A percentile compares a stretch with the other conserved stretches of the same genome.
These are phyloP conservation scores for Lecanosticta acicola DNA, from an alignment of 2,329 filamentous ascomycete genomes.

Conservation along the genomic window DNA sequence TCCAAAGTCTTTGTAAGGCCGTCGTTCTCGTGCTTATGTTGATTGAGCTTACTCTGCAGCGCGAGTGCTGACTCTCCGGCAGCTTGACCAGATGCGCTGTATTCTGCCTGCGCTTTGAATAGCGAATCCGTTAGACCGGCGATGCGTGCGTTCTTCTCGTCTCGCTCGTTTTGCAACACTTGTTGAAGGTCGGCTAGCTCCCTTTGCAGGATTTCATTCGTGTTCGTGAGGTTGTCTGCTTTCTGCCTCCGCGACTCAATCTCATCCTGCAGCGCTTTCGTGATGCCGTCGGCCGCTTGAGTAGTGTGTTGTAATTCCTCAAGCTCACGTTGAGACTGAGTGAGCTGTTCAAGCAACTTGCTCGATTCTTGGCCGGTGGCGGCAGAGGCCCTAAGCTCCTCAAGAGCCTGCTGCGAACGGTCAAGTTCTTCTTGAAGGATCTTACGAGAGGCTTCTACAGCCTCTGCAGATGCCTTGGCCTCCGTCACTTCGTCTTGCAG, in stretches of 20 bases:
- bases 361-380: slow-evolving; percentile 3
- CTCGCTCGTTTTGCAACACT: background rate
- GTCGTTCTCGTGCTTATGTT: background rate
- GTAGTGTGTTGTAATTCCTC: background rate
- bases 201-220: background rate
- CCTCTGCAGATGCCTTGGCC: background rate
- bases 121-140: background rate
- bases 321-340: background rate
- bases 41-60: background rate
- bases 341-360: background rate
- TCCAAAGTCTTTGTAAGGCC: slow-evolving; percentile 3
- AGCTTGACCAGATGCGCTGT: background rate
- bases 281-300: background rate
- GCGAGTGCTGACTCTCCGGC: background rate
- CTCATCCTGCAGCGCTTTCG: background rate
- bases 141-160: background rate
- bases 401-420: background rate
- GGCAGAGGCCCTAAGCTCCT: slow-evolving; percentile 6
- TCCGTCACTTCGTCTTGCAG: slow-evolving; percentile 5
- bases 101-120: background rate
- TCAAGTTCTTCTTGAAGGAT: slow-evolving; percentile 5
- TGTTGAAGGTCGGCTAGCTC: background rate
- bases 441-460: background rate
- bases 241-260: background rate
- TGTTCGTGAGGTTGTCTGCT: background rate